Conservation (phyloP, 805 yeast genomes). For the Saccharomycopsis selenospora region DNA sequence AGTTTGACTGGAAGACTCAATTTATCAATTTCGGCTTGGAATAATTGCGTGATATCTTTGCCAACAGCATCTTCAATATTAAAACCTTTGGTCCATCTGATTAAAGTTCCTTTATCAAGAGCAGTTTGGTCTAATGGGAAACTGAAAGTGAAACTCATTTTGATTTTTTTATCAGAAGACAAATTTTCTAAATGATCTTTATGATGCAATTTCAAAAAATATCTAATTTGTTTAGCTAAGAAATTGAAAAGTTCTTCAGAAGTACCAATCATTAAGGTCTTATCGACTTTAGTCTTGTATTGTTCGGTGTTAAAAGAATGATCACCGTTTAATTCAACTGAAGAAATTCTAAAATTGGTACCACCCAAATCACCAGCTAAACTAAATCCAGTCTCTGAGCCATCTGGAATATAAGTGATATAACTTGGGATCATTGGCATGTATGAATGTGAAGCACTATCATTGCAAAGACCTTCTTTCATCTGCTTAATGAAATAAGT, state of each 20-base stretch:
- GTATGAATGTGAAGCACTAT: slow-evolving; percentile 31
- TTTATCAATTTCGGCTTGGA: slow-evolving; percentile 62
- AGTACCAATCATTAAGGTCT: slow-evolving; percentile 61
- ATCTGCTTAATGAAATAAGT: slow-evolving; percentile 53
- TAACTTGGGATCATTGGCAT: slow-evolving; percentile 92
- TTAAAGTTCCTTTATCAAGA: slow-evolving; percentile 66
- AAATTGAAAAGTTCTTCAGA: slow-evolving; percentile 64
- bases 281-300: slow-evolving; percentile 71
- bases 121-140: slow-evolving; percentile 89
- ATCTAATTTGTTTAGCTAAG: slow-evolving; percentile 62
- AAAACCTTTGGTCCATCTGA: slow-evolving; percentile 97
- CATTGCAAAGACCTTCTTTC: slow-evolving; percentile 48
- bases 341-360: slow-evolving; percentile 91
- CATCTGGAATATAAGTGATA: slow-evolving; percentile 80
- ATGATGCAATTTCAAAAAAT: slow-evolving; percentile 65
- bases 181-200: slow-evolving; percentile 9
- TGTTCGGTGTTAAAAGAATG: slow-evolving; percentile 76
- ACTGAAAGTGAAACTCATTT: slow-evolving; percentile 88
- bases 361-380: slow-evolving; percentile 96
- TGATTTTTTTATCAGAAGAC: slow-evolving; percentile 30
- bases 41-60: slow-evolving; percentile 62
- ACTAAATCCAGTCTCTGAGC: slow-evolving; percentile 73
- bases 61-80: slow-evolving; percentile 69
- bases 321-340: slow-evolving; percentile 68
- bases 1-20: slow-evolving; percentile 58